Base-by-base conservation (phyloP, 805 yeast species). In the Schizosaccharomyces cryophilus region DNA sequence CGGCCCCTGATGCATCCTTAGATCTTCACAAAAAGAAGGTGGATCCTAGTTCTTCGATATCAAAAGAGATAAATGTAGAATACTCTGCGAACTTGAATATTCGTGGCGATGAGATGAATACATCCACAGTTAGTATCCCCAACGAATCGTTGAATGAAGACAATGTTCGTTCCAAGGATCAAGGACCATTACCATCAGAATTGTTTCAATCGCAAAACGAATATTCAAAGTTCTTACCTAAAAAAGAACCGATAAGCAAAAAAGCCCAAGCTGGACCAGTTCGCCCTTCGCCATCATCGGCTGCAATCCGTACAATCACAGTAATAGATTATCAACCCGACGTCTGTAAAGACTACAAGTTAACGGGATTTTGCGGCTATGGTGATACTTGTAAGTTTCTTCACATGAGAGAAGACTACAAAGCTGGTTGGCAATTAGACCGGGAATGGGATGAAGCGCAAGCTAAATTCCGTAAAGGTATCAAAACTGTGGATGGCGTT, bases 321-420 rank as follows among this genome's bases (percentile, higher is more conserved):
- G 73, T 82, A 1, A 77, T 84, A 47, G 98, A 93, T 68, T 93
- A 83, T 68, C 95, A 87, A 69, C 89, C 94, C 1, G 96, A 93
- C 68, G 83, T 93, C 1, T 93, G 98, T 69, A 93, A 90, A 68
- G 97, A 93, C 70, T 93, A 78, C 70, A 78, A 81, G 62, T 85
- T 84, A 65, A 89, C 94, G 0, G 99, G 98, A 0, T 89, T 81
- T 68, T 93, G 98, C 75, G 96, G 96, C 5, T 93, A 84, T 69
- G 99, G 99, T 7, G 98, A 93, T 66, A 84, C 93, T 42, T 93
- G 99, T 73, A 93, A 93, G 72, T 93, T 93, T 70, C 70, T 90
- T 42, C 99, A 93, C 69, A 80, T 86, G 17, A 73, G 99, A 70
- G 96, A 87, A 66, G 95, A 87, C 67, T 84, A 82, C 72, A 78